These are phyloP conservation scores for Eucalyptus curtisii DNA, from an alignment of 345 rosid species.

Conservation along the genomic window DNA sequence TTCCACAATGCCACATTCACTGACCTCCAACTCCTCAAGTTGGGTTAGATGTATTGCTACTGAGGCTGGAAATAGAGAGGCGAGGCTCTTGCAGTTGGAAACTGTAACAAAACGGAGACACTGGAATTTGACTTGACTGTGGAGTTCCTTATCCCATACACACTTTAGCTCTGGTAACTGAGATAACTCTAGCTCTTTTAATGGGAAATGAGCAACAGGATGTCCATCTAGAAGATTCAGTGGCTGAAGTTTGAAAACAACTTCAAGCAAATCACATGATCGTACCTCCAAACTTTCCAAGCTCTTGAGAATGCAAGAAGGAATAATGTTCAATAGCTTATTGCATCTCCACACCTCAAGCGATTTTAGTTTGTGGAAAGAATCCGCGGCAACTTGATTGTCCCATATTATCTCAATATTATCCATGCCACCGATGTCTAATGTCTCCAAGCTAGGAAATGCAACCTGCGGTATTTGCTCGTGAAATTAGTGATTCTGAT, in stretches of 20 bases:
- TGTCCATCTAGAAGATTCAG: too few relatives aligned
- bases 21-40: too few relatives aligned
- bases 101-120: too few relatives aligned
- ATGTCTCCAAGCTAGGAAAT: background rate
- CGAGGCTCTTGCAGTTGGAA: too few relatives aligned
- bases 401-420: background rate
- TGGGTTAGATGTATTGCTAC: too few relatives aligned
- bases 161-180: too few relatives aligned
- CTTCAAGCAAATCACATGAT: too few relatives aligned
- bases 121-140: too few relatives aligned
- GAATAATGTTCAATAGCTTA: background rate
- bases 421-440: fast-evolving
- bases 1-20: too few relatives aligned
- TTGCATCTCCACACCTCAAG: fast-evolving
- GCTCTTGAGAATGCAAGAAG: background rate
- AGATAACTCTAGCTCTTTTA: fast-evolving
- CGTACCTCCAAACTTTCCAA: fast-evolving
- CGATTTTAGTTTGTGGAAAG: background rate
- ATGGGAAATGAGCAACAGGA: fast-evolving
- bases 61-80: too few relatives aligned
- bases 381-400: background rate
- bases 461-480: fast-evolving
- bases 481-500: fast-evolving
- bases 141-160: too few relatives aligned
- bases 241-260: too few relatives aligned